Conservation (phyloP, 257 asterid genomes). For the Parsonsia alboflavescens region DNA sequence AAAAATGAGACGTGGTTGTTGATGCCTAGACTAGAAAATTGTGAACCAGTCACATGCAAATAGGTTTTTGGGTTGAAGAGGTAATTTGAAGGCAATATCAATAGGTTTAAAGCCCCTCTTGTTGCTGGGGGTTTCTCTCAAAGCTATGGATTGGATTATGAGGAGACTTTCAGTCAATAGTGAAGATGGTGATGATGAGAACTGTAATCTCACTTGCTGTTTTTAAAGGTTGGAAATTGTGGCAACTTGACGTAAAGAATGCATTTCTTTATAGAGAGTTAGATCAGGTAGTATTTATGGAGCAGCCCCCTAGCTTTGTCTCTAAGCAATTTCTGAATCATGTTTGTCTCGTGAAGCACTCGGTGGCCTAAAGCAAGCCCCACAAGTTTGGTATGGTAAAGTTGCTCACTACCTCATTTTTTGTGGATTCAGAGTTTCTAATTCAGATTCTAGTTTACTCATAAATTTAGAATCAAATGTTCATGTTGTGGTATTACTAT, state of each 20-base stretch:
- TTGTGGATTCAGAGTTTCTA: conserved; percentile 13
- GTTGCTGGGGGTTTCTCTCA: too few relatives aligned
- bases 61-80: conserved; percentile 18
- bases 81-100: neutral
- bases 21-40: neutral
- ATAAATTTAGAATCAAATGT: neutral
- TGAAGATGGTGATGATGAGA: conserved; percentile 13
- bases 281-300: conserved; percentile 10
- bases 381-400: conserved; percentile 18
- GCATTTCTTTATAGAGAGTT: conserved; percentile 4
- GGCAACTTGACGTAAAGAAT: neutral
- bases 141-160: neutral
- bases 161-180: conserved; percentile 14
- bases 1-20: conserved; percentile 13
- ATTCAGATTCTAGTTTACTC: conserved; percentile 11
- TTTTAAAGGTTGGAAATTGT: neutral
- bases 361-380: conserved; percentile 21
- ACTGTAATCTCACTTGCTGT: neutral
- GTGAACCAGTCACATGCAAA: conserved; percentile 11
- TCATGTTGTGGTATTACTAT: neutral
- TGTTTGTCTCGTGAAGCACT: conserved; percentile 14
- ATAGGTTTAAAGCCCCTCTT: conserved; percentile 1
- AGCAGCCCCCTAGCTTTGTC: neutral
- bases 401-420: conserved; percentile 15
- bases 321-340: neutral